These are phyloP conservation scores for Pyrus hybrid DNA, from an alignment of 331 rosid genomes.

Conservation along the genomic window DNA sequence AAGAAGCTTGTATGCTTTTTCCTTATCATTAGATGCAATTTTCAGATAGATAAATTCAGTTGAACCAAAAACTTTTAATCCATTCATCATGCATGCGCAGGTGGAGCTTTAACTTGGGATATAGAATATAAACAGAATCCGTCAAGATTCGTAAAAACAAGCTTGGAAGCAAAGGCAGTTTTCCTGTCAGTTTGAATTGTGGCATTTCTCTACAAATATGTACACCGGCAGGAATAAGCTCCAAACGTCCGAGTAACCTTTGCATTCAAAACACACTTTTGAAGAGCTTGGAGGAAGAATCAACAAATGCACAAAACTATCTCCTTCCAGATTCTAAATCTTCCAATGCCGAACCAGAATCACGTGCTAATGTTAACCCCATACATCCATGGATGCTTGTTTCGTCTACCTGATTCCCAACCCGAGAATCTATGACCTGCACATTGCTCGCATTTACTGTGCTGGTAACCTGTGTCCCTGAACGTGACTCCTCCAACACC, in stretches of 20 bases:
- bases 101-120: not conserved
- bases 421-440: constrained; percentile 19
- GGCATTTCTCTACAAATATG: not conserved
- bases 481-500: constrained; percentile 42
- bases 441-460: constrained; percentile 12
- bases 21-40: no score
- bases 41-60: no score
- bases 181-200: not conserved
- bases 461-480: constrained; percentile 16
- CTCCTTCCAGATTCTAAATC: constrained; percentile 57
- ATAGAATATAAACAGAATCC: not conserved
- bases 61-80: not conserved
- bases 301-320: constrained; percentile 7
- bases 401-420: constrained; percentile 26
- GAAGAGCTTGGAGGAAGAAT: no score
- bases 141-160: not conserved
- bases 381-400: constrained; percentile 33
- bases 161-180: not conserved
- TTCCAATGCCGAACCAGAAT: constrained; percentile 26
- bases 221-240: not conserved
- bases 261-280: no score
- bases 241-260: no score
- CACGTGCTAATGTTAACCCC: constrained; percentile 32
- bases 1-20: no score
- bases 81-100: not conserved